phyloP scores from a whole-genome alignment of 441 rosid genomes.

The Theobroma grandiflorum region DNA sequence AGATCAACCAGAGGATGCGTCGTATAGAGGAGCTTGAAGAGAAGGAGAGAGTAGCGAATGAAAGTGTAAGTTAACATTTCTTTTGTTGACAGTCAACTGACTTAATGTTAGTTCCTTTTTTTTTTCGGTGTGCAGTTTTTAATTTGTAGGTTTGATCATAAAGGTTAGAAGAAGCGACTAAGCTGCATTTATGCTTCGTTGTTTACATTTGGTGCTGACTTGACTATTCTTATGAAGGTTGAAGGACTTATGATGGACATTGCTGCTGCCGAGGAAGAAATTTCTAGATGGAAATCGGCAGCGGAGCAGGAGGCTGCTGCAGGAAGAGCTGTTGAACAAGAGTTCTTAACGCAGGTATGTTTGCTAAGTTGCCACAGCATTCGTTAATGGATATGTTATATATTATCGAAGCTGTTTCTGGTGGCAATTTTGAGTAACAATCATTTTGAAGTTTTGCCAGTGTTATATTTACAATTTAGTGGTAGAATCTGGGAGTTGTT shows the following conservation, averaged over 20 bases:
- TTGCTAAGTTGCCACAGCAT: neutral
- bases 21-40: slow-evolving; percentile 85
- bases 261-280: slow-evolving; percentile 97
- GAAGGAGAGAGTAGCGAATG: slow-evolving; percentile 90
- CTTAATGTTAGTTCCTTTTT: slow-evolving; percentile 13
- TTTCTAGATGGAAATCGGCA: slow-evolving; percentile 94
- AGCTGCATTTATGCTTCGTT: slow-evolving; percentile 8
- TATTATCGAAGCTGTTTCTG: neutral
- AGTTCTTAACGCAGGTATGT: slow-evolving; percentile 73
- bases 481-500: neutral
- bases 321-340: slow-evolving; percentile 91
- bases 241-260: slow-evolving; percentile 98
- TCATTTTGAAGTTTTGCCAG: neutral
- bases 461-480: neutral
- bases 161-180: neutral
- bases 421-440: slow-evolving; percentile 8
- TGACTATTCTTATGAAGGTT: slow-evolving; percentile 51
- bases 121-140: neutral
- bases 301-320: slow-evolving; percentile 99
- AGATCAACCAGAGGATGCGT: slow-evolving; percentile 66
- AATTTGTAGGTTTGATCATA: slow-evolving; percentile 12
- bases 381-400: neutral
- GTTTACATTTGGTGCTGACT: slow-evolving; percentile 7
- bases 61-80: slow-evolving; percentile 65
- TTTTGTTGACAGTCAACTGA: slow-evolving; percentile 18